A percentile compares a stretch with the other conserved stretches of the same genome.
phyloP scores from a whole-genome alignment of 345 rosid genomes.

The Boechera retrofracta region DNA sequence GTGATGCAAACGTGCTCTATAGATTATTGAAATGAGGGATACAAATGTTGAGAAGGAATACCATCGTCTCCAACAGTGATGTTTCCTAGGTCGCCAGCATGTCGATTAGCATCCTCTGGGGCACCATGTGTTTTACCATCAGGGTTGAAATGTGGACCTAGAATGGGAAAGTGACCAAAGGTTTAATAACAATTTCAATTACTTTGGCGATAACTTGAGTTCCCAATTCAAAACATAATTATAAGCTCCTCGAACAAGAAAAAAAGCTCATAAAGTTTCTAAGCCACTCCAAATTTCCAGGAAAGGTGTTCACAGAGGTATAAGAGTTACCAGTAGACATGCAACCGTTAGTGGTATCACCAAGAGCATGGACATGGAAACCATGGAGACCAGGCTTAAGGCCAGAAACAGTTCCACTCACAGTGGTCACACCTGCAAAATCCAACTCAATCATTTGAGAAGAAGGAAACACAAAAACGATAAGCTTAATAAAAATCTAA shows the following conservation, averaged over 20 bases:
- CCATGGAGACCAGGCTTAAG: constrained; percentile 96
- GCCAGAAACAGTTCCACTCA: constrained; percentile 77
- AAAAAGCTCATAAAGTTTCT: neutral
- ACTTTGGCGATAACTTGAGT: neutral
- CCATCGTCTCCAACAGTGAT: constrained; percentile 81
- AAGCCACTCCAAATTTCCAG: neutral
- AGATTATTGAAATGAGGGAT: constrained; percentile 4
- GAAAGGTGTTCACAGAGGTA: neutral
- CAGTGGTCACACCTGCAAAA: constrained; percentile 71
- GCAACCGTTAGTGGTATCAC: constrained; percentile 99
- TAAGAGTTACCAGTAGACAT: constrained; percentile 83
- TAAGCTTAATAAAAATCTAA: neutral
- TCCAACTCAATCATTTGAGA: neutral
- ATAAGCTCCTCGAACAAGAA: neutral
- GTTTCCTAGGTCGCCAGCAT: constrained; percentile 96
- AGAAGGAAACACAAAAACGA: neutral
- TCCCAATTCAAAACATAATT: neutral
- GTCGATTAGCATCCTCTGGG: constrained; percentile 82
- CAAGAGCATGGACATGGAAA: constrained; percentile 96
- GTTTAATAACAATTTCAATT: neutral
- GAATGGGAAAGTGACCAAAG: constrained; percentile 24
- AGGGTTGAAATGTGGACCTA: constrained; percentile 95
- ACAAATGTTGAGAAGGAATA: constrained; percentile 40
- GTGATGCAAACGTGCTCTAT: neutral
- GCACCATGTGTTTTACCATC: constrained; percentile 87